phyloP scores from a whole-genome alignment of 2,329 filamentous ascomycete species.

The Pseudogymnoascus sp. region DNA sequence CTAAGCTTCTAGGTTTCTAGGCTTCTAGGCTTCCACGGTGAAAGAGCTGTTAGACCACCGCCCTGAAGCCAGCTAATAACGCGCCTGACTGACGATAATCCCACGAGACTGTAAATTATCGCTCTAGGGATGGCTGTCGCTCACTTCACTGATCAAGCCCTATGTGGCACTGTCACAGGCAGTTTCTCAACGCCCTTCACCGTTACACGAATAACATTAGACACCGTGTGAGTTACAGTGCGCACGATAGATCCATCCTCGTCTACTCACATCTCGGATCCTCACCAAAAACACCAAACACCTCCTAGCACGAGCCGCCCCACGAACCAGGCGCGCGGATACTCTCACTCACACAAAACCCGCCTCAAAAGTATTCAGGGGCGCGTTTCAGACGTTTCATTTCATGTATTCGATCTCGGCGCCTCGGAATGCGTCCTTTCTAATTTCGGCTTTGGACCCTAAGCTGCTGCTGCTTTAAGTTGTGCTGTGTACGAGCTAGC shows the following conservation, averaged over 20 bases:
- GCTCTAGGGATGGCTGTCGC: neutral
- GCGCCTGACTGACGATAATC: neutral
- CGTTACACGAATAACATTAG: neutral
- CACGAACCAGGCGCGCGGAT: neutral
- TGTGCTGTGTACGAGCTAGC: neutral
- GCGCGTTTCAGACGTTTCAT: neutral
- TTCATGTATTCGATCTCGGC: neutral
- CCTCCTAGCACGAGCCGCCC: neutral
- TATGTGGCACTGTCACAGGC: neutral
- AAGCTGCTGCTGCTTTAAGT: neutral
- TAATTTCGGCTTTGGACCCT: neutral
- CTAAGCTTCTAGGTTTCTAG: neutral
- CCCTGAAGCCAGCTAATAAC: neutral
- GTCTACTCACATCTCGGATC: neutral
- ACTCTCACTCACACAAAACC: neutral
- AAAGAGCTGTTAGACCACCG: neutral
- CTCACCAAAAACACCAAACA: neutral
- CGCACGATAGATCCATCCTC: neutral
- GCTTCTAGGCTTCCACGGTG: neutral
- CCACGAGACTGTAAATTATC: neutral
- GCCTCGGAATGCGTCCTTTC: neutral
- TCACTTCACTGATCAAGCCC: neutral
- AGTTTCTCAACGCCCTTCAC: neutral
- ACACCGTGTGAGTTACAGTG: neutral
- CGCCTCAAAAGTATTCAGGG: neutral